Conservation (phyloP, 768 basidiomycete genomes). For the Ephemerocybe angulata region DNA sequence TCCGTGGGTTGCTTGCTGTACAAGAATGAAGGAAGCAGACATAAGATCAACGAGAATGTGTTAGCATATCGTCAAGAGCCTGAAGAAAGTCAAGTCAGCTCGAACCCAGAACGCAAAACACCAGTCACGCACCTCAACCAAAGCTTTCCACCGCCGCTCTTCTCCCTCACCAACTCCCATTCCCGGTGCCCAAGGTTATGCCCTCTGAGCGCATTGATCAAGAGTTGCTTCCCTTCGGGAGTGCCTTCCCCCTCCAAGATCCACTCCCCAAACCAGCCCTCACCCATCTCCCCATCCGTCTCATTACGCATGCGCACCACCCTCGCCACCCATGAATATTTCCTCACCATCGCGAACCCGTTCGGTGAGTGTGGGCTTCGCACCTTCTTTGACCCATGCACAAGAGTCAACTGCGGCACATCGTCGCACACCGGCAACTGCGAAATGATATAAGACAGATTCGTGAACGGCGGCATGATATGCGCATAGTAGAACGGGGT, state of each 20-base stretch:
- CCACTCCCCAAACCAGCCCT: slow-evolving; percentile 79
- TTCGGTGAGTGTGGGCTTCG: slow-evolving; percentile 57
- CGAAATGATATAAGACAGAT: slow-evolving; percentile 34
- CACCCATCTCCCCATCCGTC: slow-evolving; percentile 43
- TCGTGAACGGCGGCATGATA: slow-evolving; percentile 43
- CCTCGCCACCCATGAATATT: slow-evolving; percentile 63
- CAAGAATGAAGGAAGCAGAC: not conserved
- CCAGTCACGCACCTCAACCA: slow-evolving; percentile 61
- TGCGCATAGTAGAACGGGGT: slow-evolving; percentile 77
- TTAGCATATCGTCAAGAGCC: slow-evolving; percentile 15
- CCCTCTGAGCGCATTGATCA: slow-evolving; percentile 54
- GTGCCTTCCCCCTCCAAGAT: slow-evolving; percentile 78
- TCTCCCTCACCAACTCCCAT: slow-evolving; percentile 62
- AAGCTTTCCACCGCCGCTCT: slow-evolving; percentile 52
- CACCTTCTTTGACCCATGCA: slow-evolving; percentile 43
- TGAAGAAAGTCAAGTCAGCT: not conserved
- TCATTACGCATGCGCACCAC: slow-evolving; percentile 32
- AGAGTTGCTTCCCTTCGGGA: slow-evolving; percentile 51
- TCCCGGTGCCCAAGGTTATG: slow-evolving; percentile 24
- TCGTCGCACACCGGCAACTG: slow-evolving; percentile 36
- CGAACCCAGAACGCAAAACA: slow-evolving; percentile 1
- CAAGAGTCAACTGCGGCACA: slow-evolving; percentile 47
- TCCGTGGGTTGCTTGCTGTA: not conserved
- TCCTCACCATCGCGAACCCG: slow-evolving; percentile 57
- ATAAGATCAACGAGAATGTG: not conserved